phyloP scores from a whole-genome alignment of 2,329 filamentous ascomycete species.

The Neopestalotiopsis sp. region DNA sequence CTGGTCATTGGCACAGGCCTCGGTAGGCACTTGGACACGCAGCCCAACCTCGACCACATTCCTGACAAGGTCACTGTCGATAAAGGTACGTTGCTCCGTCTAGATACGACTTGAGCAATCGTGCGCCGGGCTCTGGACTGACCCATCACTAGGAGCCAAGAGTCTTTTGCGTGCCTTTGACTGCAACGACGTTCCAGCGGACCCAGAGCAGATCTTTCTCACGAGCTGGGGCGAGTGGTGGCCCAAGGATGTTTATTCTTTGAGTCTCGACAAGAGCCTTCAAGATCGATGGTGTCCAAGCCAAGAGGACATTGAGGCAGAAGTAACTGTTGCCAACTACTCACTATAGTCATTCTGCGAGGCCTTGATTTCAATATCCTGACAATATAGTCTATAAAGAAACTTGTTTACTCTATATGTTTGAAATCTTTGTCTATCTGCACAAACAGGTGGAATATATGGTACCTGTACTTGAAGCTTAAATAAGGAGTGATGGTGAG shows the following conservation, averaged over 20 bases:
- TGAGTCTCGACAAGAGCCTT: constrained; percentile 48
- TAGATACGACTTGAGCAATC: not conserved
- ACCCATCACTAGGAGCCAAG: constrained; percentile 41
- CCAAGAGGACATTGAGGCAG: constrained; percentile 49
- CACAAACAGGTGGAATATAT: too few species aligned
- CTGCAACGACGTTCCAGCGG: constrained; percentile 51
- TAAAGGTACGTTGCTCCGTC: constrained; percentile 41
- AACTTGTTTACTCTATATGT: too few species aligned
- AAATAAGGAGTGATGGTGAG: not conserved
- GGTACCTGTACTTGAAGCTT: constrained; percentile 14
- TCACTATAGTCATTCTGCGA: too few species aligned
- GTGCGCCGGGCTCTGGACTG: too few species aligned
- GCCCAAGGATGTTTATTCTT: constrained; percentile 46
- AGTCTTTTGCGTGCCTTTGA: constrained; percentile 51
- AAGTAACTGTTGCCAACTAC: too few species aligned
- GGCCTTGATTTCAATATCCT: too few species aligned
- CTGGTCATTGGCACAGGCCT: constrained; percentile 55
- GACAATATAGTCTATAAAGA: too few species aligned
- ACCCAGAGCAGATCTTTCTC: constrained; percentile 57
- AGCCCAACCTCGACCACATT: constrained; percentile 32
- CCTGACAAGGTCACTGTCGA: constrained; percentile 51
- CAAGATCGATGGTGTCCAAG: constrained; percentile 58
- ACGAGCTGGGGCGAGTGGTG: constrained; percentile 64
- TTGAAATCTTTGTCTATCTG: too few species aligned
- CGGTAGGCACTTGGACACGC: constrained; percentile 34